Percentiles rank a stretch among this genome's conserved stretches.
These are phyloP conservation scores for Wickerhamiella infanticola DNA, from an alignment of 1,139 yeast genomes.

Conservation along the genomic window DNA sequence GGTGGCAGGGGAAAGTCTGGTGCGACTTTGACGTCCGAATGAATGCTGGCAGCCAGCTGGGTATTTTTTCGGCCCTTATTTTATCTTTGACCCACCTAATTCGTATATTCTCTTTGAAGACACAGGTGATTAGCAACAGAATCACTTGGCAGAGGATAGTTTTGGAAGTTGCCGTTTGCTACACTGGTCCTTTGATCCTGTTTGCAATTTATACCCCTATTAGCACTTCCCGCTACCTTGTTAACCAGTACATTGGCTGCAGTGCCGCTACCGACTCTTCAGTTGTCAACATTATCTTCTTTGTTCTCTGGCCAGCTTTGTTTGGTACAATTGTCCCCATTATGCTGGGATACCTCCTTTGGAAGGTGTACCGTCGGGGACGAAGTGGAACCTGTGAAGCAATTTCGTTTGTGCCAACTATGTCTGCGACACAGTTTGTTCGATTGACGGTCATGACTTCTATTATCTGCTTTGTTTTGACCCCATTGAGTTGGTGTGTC, in stretches of 20 bases:
- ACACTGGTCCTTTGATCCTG: constrained; percentile 8
- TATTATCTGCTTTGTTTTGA: constrained; percentile 8
- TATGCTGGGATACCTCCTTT: constrained; percentile 4
- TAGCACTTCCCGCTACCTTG: constrained; percentile 7
- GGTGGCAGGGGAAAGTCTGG: constrained; percentile 15
- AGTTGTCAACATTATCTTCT: constrained; percentile 8
- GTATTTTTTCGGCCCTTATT: constrained; percentile 11
- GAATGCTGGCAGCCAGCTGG: constrained; percentile 7
- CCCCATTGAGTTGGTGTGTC: constrained; percentile 9
- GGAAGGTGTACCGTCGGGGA: constrained; percentile 11
- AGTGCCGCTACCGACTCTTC: constrained; percentile 3
- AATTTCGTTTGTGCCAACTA: constrained; percentile 12
- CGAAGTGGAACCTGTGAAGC: constrained; percentile 9
- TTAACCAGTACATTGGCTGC: constrained; percentile 14
- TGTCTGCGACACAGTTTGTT: constrained; percentile 12
- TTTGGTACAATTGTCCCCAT: constrained; percentile 6
- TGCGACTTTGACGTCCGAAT: constrained; percentile 14
- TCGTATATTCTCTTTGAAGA: constrained; percentile 7
- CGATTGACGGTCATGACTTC: constrained; percentile 10
- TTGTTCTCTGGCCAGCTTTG: constrained; percentile 10
- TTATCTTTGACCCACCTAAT: constrained; percentile 11
- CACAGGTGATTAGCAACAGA: constrained; percentile 1
- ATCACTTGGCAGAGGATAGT: constrained; percentile 1
- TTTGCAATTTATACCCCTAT: constrained; percentile 10
- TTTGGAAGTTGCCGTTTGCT: constrained; percentile 7